Conservation (phyloP, 2,329 filamentous ascomycete genomes). For the Parafenestella ontariensis region DNA sequence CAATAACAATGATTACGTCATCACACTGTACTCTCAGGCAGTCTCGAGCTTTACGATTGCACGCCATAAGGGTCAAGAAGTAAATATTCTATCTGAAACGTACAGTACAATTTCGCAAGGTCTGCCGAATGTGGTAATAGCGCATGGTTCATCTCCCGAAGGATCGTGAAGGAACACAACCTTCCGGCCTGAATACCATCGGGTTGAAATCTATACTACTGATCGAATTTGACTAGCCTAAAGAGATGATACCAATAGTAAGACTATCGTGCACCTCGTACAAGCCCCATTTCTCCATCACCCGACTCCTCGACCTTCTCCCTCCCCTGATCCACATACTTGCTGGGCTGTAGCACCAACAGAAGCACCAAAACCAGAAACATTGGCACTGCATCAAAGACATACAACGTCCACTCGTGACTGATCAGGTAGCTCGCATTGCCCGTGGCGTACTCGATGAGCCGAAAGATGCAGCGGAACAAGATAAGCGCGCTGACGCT, state of each 20-base stretch:
- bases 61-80: neutral
- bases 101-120: neutral
- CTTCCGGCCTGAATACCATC: neutral
- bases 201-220: neutral
- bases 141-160: neutral
- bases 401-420: constrained; percentile 56
- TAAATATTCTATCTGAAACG: neutral
- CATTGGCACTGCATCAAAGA: constrained; percentile 58
- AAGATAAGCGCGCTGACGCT: constrained; percentile 57
- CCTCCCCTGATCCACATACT: constrained; percentile 20
- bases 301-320: constrained; percentile 8
- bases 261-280: neutral
- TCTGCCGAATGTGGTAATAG: neutral
- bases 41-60: neutral
- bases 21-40: neutral
- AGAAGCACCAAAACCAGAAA: constrained; percentile 52
- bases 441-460: constrained; percentile 60
- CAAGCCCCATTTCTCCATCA: constrained; percentile 8
- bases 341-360: constrained; percentile 29
- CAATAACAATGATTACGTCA: constrained; percentile 12
- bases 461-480: constrained; percentile 57
- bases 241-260: neutral
- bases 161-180: too few relatives aligned
- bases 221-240: neutral
- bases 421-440: constrained; percentile 54